Evolutionary conservation across 371 early-diverging fungal species (phyloP).

Genomic region (Phascolomyces articulosus): DNA sequence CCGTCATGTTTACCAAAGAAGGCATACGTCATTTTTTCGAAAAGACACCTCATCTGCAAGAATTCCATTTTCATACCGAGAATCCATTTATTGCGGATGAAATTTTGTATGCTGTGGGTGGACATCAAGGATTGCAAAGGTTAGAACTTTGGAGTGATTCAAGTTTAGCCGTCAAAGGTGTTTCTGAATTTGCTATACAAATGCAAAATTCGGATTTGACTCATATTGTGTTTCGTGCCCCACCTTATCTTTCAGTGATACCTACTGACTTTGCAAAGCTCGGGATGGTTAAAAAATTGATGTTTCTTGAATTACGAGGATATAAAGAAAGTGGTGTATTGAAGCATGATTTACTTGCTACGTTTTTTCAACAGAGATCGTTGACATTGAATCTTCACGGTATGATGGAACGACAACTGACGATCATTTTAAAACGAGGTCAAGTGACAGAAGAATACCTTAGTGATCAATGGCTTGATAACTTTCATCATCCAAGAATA

Average conservation of each 20-base stretch:
- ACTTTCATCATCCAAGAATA: neutral
- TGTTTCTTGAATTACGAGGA: neutral
- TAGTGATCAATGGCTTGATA: neutral
- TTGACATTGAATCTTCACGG: neutral
- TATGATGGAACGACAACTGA: neutral
- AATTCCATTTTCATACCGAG: slow-evolving; percentile 1
- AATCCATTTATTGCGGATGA: neutral
- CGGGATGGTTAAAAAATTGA: neutral
- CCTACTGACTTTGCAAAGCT: neutral
- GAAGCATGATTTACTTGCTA: neutral
- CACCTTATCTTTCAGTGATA: neutral
- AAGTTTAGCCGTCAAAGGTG: neutral
- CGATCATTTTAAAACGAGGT: neutral
- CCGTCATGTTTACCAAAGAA: neutral
- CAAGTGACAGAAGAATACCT: neutral
- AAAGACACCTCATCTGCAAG: neutral
- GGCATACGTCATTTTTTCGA: slow-evolving; percentile 1
- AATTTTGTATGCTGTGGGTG: neutral
- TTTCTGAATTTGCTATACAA: neutral
- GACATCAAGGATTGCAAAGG: neutral
- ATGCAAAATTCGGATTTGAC: neutral
- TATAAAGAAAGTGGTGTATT: neutral
- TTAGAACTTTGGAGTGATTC: neutral
- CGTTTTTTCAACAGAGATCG: slow-evolving; percentile 1
- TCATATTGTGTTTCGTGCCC: neutral